Evolutionary conservation across 768 basidiomycete genomes (phyloP), one percentile per base, ranked within the genome.

Genomic region (Collybiopsis confluens): DNA sequence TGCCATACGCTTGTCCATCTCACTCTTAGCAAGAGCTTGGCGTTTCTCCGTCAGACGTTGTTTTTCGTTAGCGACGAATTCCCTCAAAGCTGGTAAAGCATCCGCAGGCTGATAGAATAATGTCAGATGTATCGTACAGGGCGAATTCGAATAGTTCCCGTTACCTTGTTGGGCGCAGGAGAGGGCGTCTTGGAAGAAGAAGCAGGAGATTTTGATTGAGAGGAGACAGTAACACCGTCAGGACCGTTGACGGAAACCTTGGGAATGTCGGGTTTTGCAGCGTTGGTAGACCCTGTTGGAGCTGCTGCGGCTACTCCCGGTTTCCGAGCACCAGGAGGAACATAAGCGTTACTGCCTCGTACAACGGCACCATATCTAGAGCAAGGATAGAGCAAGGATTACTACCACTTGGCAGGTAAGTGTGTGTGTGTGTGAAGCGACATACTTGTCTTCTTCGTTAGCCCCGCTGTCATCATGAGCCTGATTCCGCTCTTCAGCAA

Each of bases 371-470:
- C 90, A 65, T 92, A 98, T 69, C 94, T 97, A 54, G 51, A 45
- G n/a, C n/a, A n/a, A n/a, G n/a, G n/a, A n/a, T n/a, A n/a, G 38
- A 13, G 53, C 41, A 55, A 44, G 67, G 56, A 67, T 66, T 55
- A 56, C 53, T 33, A 40, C 54, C 28, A 18, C 37, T 24, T 36
- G 28, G 41, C 43, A 54, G 45, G 62, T 55, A n/a, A n/a, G n/a
- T n/a, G n/a, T n/a, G n/a, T n/a, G n/a, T n/a, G n/a, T n/a, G 47
- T 50, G 46, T 56, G 41, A 46, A 58, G 36, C 44, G 21, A 65
- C 82, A 63, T 58, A 98, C 96, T 92, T 95, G 74, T 98, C 96
- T 70, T 99, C 97, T 73, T 99, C 97, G 65, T 95, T 93, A 54
- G 76, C 68, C 37, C 84, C 86, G 55, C 79, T 86, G 58, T 89